Percentiles rank a stretch among this genome's conserved stretches.
phyloP scores from a whole-genome alignment of 768 basidiomycete species.

The Kwoniella bestiolae region DNA sequence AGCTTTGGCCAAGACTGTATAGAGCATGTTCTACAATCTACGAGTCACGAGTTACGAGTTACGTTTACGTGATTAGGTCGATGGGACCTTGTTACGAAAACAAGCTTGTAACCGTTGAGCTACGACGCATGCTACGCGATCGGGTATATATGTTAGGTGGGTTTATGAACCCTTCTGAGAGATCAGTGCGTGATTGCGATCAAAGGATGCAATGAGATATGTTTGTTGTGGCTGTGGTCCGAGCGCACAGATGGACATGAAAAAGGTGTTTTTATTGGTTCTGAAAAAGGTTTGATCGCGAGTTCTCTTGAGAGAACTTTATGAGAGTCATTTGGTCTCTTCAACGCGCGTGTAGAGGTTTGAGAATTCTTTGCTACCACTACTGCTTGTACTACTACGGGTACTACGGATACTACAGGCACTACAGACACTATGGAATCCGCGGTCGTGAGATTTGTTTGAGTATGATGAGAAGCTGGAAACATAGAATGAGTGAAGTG shows the following conservation, averaged over 20 bases:
- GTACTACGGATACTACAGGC: too few relatives aligned
- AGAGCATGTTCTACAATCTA: too few relatives aligned
- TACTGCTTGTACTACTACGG: too few relatives aligned
- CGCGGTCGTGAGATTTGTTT: background rate
- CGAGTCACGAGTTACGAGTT: background rate
- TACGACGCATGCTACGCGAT: conserved; percentile 1
- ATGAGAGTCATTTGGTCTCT: background rate
- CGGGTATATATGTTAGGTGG: background rate
- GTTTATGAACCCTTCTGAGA: background rate
- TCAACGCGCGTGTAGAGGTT: background rate
- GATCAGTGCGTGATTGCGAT: background rate
- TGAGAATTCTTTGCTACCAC: too few relatives aligned
- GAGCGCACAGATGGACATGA: background rate
- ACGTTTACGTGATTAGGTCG: background rate
- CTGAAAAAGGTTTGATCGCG: conserved; percentile 1
- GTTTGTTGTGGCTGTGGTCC: background rate
- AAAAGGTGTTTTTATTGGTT: background rate
- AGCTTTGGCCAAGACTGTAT: too few relatives aligned
- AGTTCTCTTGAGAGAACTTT: background rate
- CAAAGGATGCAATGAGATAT: too few relatives aligned
- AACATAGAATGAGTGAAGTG: too few relatives aligned
- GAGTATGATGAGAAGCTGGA: background rate
- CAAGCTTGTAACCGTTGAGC: background rate
- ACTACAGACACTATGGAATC: background rate
- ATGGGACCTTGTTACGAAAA: background rate